Evolutionary conservation across 163 green algal genomes (phyloP).

Genomic region (Chlorella variabilis): DNA sequence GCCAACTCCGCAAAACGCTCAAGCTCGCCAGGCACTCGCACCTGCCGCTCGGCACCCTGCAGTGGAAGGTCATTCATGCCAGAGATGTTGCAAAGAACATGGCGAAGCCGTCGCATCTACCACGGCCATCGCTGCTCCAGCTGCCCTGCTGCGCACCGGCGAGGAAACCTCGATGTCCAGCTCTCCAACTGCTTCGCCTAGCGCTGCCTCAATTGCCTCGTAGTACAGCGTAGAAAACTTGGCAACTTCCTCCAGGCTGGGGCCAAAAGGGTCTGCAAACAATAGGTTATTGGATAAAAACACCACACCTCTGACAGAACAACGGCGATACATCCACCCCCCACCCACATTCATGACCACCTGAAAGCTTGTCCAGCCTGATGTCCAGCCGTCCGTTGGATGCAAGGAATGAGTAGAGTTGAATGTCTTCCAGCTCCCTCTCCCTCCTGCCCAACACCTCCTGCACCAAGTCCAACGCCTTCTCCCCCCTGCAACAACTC

Average conservation of each 20-base stretch:
- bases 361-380: conserved; percentile 60
- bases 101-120: neutral
- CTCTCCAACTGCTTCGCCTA: conserved; percentile 54
- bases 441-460: conserved; percentile 14
- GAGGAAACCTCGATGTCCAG: conserved; percentile 67
- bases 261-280: conserved; percentile 57
- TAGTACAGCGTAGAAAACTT: conserved; percentile 53
- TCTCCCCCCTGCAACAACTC: conserved; percentile 19
- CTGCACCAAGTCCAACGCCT: conserved; percentile 16
- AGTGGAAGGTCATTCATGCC: neutral
- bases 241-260: conserved; percentile 60
- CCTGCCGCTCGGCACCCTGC: conserved; percentile 57
- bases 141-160: conserved; percentile 32
- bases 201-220: conserved; percentile 29
- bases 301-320: neutral
- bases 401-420: conserved; percentile 52
- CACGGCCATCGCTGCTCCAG: neutral
- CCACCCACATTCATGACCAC: neutral
- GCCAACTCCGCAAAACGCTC: conserved; percentile 59
- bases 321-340: neutral
- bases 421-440: conserved; percentile 17
- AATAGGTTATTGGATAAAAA: neutral
- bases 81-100: neutral
- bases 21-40: conserved; percentile 61
- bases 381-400: conserved; percentile 44